phyloP scores from a whole-genome alignment of 2,329 filamentous ascomycete genomes.

The Penicillium sp. region DNA sequence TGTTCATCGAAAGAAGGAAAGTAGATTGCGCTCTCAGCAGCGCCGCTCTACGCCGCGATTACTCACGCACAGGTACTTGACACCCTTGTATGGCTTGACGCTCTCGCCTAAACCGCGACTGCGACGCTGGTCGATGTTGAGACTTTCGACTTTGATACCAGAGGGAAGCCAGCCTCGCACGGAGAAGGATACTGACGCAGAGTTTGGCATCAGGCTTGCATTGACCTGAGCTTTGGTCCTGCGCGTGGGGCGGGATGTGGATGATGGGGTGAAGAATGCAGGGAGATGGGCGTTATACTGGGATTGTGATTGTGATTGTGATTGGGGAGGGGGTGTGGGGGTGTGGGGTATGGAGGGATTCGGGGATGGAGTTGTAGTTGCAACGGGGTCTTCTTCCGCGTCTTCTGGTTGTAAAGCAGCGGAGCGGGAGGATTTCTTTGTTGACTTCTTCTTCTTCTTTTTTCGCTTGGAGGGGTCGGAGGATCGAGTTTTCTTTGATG shows the following conservation, averaged over 20 bases:
- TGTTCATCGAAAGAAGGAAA: neutral
- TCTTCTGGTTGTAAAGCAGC: slow-evolving; percentile 19
- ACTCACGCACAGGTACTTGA: slow-evolving; percentile 86
- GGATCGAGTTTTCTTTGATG: slow-evolving; percentile 26
- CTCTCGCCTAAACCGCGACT: slow-evolving; percentile 82
- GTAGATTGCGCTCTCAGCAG: slow-evolving; percentile 23
- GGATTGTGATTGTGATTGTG: slow-evolving; percentile 13
- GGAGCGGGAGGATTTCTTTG: slow-evolving; percentile 29
- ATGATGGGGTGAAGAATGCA: slow-evolving; percentile 21
- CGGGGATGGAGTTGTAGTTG: slow-evolving; percentile 20
- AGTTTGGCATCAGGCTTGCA: slow-evolving; percentile 75
- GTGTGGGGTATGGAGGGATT: slow-evolving; percentile 23
- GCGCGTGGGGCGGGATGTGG: slow-evolving; percentile 25
- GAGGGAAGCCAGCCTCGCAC: slow-evolving; percentile 65
- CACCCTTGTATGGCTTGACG: slow-evolving; percentile 94
- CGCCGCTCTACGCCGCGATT: slow-evolving; percentile 52
- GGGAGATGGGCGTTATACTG: slow-evolving; percentile 20
- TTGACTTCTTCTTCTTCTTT: slow-evolving; percentile 39
- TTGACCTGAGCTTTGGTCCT: slow-evolving; percentile 59
- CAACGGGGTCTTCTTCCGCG: slow-evolving; percentile 14
- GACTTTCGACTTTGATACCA: slow-evolving; percentile 61
- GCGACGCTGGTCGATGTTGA: slow-evolving; percentile 68
- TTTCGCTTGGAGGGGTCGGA: slow-evolving; percentile 33
- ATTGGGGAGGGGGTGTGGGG: slow-evolving; percentile 17
- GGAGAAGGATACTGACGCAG: slow-evolving; percentile 65